These are phyloP conservation scores for Athelia psychrophila DNA, from an alignment of 1,284 basidiomycete genomes.

Conservation along the genomic window DNA sequence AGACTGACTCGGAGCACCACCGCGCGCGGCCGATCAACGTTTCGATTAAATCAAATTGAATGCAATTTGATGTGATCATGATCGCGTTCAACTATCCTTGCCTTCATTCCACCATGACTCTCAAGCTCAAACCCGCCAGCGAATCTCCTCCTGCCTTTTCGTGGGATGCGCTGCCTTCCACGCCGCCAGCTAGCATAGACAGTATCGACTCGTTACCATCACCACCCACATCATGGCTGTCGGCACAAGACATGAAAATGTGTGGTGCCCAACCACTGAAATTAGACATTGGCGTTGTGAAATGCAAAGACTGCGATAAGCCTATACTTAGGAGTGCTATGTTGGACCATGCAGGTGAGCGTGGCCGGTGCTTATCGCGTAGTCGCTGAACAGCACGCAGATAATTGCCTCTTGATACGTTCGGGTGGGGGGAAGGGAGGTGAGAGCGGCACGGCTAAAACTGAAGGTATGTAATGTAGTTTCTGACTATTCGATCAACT, in stretches of 20 bases:
- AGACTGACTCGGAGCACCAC: no score
- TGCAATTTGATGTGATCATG: no score
- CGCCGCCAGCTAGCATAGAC: slow-evolving; percentile 28
- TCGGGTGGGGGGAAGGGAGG: slow-evolving; percentile 37
- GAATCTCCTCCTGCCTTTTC: slow-evolving; percentile 47
- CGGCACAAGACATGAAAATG: slow-evolving; percentile 83
- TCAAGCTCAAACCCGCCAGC: slow-evolving; percentile 54
- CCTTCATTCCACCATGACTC: slow-evolving; percentile 35
- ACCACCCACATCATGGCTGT: slow-evolving; percentile 80
- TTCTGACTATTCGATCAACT: background rate
- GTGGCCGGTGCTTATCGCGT: no score
- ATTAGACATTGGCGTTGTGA: slow-evolving; percentile 68
- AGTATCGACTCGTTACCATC: slow-evolving; percentile 40
- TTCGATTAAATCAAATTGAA: no score
- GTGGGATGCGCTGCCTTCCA: slow-evolving; percentile 47
- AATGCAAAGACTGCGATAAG: slow-evolving; percentile 78
- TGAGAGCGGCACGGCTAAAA: slow-evolving; percentile 48
- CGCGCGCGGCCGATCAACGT: no score
- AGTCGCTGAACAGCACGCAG: slow-evolving; percentile 27
- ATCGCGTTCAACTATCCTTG: no score
- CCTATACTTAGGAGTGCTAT: slow-evolving; percentile 75
- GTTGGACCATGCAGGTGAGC: slow-evolving; percentile 71
- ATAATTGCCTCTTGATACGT: slow-evolving; percentile 61
- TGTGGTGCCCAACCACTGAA: slow-evolving; percentile 76
- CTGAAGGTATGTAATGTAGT: slow-evolving; percentile 30